Conservation (phyloP, 2,329 filamentous ascomycete species). For the Whalleya microplaca region DNA sequence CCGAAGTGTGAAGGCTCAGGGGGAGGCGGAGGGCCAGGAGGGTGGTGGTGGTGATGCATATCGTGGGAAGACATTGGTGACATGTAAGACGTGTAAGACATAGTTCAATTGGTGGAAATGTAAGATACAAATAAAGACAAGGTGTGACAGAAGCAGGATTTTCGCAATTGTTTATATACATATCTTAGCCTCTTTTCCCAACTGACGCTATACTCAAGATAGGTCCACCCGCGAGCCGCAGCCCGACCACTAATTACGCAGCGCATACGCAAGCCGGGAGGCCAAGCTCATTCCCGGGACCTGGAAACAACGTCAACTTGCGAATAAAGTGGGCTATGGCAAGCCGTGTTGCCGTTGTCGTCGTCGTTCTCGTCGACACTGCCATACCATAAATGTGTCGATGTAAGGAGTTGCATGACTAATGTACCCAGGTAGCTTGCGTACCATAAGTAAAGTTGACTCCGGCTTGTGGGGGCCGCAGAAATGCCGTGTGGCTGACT, state of each 20-base stretch:
- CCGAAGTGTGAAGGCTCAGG: background rate
- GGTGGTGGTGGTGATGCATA: background rate
- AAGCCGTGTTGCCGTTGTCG: background rate
- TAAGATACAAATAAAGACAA: background rate
- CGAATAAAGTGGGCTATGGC: background rate
- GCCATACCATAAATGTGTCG: background rate
- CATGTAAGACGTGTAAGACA: background rate
- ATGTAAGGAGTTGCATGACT: background rate
- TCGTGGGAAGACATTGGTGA: background rate
- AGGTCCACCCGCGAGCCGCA: background rate
- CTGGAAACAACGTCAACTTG: background rate
- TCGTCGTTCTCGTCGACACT: too few species aligned
- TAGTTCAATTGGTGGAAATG: background rate
- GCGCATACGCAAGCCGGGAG: background rate
- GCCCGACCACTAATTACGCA: background rate
- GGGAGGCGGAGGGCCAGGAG: background rate
- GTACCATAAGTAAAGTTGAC: background rate
- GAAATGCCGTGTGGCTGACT: background rate
- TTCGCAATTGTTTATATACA: background rate
- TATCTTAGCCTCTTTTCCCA: background rate
- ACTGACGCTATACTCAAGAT: background rate
- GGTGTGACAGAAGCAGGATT: background rate
- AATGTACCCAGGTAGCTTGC: background rate
- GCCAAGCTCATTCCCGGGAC: background rate
- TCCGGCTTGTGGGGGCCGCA: too few species aligned